Evolutionary conservation across 495 filamentous ascomycete species (phyloP).

Genomic region (Mytilinidion resinicola): DNA sequence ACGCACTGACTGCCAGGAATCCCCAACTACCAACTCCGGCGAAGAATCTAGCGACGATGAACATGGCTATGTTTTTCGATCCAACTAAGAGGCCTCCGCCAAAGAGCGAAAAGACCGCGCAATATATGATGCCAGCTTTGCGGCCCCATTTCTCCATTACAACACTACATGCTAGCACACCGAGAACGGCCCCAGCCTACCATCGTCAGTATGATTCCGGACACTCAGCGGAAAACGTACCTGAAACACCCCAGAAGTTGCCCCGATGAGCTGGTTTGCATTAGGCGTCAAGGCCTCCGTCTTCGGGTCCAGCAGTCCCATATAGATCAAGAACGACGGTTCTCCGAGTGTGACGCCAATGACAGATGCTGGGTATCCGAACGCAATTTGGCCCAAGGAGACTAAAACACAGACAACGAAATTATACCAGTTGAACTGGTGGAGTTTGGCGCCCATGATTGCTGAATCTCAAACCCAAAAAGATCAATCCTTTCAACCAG

Average conservation of each 20-base stretch:
- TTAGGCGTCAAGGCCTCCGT: slow-evolving; percentile 13
- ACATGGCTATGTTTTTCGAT: slow-evolving; percentile 19
- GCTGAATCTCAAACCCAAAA: not conserved
- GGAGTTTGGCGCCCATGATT: not conserved
- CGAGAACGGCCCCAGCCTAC: slow-evolving; percentile 21
- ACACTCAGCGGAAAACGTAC: not conserved
- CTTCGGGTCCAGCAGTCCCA: slow-evolving; percentile 21
- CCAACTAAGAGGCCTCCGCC: slow-evolving; percentile 19
- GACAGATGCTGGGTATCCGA: slow-evolving; percentile 23
- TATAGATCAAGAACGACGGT: slow-evolving; percentile 23
- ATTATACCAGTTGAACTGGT: slow-evolving; percentile 26
- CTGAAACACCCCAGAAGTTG: slow-evolving; percentile 22
- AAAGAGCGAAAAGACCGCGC: slow-evolving; percentile 15
- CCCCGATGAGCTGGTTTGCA: slow-evolving; percentile 15
- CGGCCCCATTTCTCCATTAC: slow-evolving; percentile 24
- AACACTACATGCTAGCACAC: slow-evolving; percentile 14
- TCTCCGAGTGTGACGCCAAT: slow-evolving; percentile 20
- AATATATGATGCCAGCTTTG: slow-evolving; percentile 21
- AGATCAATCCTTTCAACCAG: no score
- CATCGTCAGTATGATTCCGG: not conserved
- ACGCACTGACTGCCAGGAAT: slow-evolving; percentile 24
- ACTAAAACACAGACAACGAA: slow-evolving; percentile 18
- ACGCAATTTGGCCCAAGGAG: slow-evolving; percentile 20
- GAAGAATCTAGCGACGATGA: slow-evolving; percentile 22
- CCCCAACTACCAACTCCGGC: slow-evolving; percentile 21